A percentile compares a stretch with the other conserved stretches of the same genome.
These are phyloP conservation scores for Gentiana dahurica DNA, from an alignment of 257 asterid species.

Conservation along the genomic window DNA sequence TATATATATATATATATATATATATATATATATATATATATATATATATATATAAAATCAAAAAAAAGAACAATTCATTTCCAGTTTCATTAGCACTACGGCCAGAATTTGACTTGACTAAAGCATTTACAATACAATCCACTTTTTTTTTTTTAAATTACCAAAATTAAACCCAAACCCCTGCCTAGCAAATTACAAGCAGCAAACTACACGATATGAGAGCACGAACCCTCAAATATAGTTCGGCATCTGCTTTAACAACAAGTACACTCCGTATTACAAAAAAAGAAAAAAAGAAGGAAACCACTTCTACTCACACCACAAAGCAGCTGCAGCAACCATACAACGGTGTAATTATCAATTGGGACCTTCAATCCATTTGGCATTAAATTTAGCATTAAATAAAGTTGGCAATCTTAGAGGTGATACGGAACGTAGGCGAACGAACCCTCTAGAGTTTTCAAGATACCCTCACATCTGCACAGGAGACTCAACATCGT, in stretches of 20 bases:
- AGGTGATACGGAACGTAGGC: slow-evolving; percentile 61
- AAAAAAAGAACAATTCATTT: not conserved
- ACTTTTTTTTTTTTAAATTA: not conserved
- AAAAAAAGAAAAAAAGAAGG: not conserved
- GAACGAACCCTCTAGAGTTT: slow-evolving; percentile 29
- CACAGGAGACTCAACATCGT: slow-evolving; percentile 59
- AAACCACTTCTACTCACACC: not conserved
- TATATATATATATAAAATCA: no score
- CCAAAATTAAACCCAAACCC: no score
- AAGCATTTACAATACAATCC: not conserved
- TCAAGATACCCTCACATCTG: slow-evolving; percentile 63
- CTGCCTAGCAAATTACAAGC: no score
- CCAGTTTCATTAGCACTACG: not conserved
- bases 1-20: no score
- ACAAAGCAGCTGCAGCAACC: not conserved
- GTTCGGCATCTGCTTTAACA: not conserved
- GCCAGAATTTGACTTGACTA: not conserved
- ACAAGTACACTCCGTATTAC: not conserved
- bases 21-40: no score
- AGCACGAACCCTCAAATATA: not conserved
- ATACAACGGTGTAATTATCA: no score
- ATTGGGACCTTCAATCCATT: no score
- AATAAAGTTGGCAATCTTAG: no score
- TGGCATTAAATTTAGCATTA: no score
- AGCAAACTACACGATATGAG: not conserved